Conservation (phyloP, 2,329 filamentous ascomycete species). For the Colletotrichum tamarilloi region DNA sequence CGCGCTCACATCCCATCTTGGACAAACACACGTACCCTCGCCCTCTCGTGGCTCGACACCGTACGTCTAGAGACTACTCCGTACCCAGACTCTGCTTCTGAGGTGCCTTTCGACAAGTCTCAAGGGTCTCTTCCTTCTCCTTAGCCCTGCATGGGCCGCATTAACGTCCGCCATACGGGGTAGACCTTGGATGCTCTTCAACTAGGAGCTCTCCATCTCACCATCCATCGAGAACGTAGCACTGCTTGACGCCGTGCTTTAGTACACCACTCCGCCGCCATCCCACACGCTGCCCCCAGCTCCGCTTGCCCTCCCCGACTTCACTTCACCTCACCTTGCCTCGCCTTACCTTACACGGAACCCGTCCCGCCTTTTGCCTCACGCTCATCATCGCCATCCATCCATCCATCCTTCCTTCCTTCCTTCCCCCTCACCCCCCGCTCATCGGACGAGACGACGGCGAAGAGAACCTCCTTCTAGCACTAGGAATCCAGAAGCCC, state of each 20-base stretch:
- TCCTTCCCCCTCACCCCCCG: constrained; percentile 11
- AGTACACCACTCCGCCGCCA: neutral
- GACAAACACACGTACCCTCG: constrained; percentile 23
- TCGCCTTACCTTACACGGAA: constrained; percentile 19
- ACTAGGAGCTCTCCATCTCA: constrained; percentile 15
- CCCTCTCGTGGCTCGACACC: constrained; percentile 22
- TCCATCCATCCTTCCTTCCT: neutral
- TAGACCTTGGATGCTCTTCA: constrained; percentile 28
- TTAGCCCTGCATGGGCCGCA: constrained; percentile 34
- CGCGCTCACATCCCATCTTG: constrained; percentile 31
- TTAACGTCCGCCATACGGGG: constrained; percentile 25
- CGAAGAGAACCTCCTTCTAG: constrained; percentile 24
- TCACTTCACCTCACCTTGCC: constrained; percentile 10
- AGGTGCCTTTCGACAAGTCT: neutral
- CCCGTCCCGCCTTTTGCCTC: neutral
- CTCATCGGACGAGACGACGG: constrained; percentile 18
- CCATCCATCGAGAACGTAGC: constrained; percentile 7
- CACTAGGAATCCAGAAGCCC: constrained; percentile 32
- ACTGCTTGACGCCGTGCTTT: neutral
- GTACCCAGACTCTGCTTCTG: constrained; percentile 15
- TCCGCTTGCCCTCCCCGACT: neutral
- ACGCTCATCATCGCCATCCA: constrained; percentile 24
- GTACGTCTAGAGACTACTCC: neutral
- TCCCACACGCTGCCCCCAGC: constrained; percentile 1
- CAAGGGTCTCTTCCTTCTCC: constrained; percentile 22